Evolutionary conservation across 2,329 filamentous ascomycete genomes (phyloP), one percentile per base, ranked within the genome.

Genomic region (Remersonia thermophila): DNA sequence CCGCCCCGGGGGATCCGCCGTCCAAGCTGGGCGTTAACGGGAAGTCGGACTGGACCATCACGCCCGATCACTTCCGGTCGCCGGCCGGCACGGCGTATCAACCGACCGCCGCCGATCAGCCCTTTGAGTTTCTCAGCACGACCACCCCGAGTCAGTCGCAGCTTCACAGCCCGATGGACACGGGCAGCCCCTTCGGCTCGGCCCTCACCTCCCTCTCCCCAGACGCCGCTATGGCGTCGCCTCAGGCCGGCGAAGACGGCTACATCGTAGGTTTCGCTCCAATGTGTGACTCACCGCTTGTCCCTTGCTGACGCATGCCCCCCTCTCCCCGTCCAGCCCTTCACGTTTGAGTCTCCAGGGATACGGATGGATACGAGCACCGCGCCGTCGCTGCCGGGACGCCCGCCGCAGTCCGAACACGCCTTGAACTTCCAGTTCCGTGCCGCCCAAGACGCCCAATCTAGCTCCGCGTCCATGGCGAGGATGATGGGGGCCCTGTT

Each of bases 11-110:
- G 34, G 66, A 69, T 49, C 45, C 58, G 26, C 59, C 59, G 48
- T 66, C 67, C 59, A 56, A 55, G 33, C 58, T 64, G 45, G 57
- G 55, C 29, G 49, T 55, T 31, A 58, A 61, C 34, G 49, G 56
- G 27, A 60, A 58, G 51, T 53, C 57, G 45, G 59, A 63, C 40
- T 71, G 66, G 65, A 61, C 57, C 31, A 53, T 51, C 43, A 47
- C 20, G 36, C 26, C 25, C 0, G 38, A 34, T 7, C 6, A 30
- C 5, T 33, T 40, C 10, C 10, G 30, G 2, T 32, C 25, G 20
- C 20, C 9, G 20, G 20, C 20, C 20, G 20, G 20, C 20, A 23
- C 5, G 5, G 20, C 5, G 20, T 23, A 6, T 23, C 20, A 23
- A 9, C 20, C 36, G 4, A 17, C n/a, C 13, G 28, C 23, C 15